phyloP scores from a whole-genome alignment of 352 stramenopile genomes.

The Ophiocytium majus region DNA sequence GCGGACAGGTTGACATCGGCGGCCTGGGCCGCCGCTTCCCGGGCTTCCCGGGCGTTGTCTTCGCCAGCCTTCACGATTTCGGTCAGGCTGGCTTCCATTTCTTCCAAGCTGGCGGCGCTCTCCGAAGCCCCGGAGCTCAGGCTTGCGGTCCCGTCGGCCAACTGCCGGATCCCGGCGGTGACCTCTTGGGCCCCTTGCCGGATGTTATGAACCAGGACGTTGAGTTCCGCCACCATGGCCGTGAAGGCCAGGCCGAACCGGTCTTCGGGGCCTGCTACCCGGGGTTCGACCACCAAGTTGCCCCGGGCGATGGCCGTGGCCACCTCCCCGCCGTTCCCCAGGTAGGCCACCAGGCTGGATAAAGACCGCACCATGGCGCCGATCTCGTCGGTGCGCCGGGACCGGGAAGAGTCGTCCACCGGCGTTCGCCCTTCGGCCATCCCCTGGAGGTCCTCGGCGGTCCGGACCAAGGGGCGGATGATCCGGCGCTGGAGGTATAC shows the following conservation, averaged over 20 bases:
- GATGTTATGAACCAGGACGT: too few relatives aligned
- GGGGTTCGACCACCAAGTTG: too few relatives aligned
- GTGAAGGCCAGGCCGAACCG: not conserved
- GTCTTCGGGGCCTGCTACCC: too few relatives aligned
- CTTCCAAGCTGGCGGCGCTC: not conserved
- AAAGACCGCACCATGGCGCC: not conserved
- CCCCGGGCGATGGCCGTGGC: not conserved
- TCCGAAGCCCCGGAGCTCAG: too few relatives aligned
- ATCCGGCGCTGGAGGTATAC: too few relatives aligned
- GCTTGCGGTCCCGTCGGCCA: not conserved
- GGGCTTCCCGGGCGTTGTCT: not conserved
- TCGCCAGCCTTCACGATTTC: not conserved
- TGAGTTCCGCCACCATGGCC: not conserved
- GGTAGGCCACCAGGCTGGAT: not conserved
- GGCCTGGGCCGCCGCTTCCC: not conserved
- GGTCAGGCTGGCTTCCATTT: not conserved
- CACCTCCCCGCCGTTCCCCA: not conserved
- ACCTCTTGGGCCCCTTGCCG: not conserved
- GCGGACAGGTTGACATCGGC: not conserved
- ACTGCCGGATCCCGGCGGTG: not conserved
- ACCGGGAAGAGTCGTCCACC: not conserved
- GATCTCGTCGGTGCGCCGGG: slow-evolving; percentile 5
- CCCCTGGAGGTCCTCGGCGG: not conserved
- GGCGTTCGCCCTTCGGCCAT: not conserved
- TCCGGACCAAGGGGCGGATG: too few relatives aligned